Evolutionary conservation across 495 filamentous ascomycete species (phyloP), one percentile per base, ranked within the genome.

Genomic region (Apiosordaria backusii): DNA sequence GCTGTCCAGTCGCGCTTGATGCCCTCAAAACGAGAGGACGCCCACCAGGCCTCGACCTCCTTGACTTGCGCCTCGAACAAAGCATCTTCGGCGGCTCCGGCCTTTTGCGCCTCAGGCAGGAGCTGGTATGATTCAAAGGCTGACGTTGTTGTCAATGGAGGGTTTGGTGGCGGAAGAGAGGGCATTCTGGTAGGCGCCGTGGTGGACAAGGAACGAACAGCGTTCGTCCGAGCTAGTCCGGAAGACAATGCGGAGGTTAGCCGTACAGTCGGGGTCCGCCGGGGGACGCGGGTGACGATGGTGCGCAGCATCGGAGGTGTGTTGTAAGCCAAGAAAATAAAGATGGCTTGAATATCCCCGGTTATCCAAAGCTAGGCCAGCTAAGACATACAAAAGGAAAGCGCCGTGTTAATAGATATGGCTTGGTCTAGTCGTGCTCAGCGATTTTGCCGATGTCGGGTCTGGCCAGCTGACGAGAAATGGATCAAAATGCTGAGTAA

Each of bases 1-100:
- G 95, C 90, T 2, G 88, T 89, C 77, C 97, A 98, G 27, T 95
- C 92, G 23, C 95, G 85, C 81, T 89, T 93, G 80, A 98, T 97
- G 21, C 92, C 93, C 62, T 89, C 86, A 74, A 86, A 99, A 45
- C 95, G 87, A 2, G 90, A 87, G 45, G 86, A 86, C 27, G 82
- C 82, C 92, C 93, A 98, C 95, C 95, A 97, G 54, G 86, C 83
- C 70, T 92, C 84, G 18, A 99, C 90, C 71, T 91, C 88, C 67
- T 88, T 82, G 27, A 98, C 83, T 78, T 97, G 90, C 65, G 88
- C 83, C 45, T 89, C 83, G 77, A 89, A 93, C 0, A 97, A 80
- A 0, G 84, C 86, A 79, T 97, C 92, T 75, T 99, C 95, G 0
- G 91, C 86, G 4, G 80, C 82, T 22, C 90, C 91, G 2, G 87